phyloP scores from a whole-genome alignment of 306 rosid genomes.

The Datisca glomerata region DNA sequence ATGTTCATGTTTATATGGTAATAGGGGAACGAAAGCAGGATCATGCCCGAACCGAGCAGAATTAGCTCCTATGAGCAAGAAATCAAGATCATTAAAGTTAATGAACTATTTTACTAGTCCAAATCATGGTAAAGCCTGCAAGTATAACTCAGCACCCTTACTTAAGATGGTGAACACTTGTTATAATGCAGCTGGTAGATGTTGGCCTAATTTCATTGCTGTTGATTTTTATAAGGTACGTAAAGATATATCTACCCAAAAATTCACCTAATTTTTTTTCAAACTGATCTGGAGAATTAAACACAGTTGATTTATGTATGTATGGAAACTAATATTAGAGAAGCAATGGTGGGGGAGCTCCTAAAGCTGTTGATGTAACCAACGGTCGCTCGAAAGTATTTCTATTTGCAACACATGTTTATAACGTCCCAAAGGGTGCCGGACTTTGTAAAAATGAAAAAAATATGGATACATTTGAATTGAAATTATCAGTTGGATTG shows the following conservation, averaged over 20 bases:
- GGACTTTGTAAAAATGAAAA: too few species aligned
- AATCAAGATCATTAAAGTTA: conserved; percentile 47
- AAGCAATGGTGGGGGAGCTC: conserved; percentile 71
- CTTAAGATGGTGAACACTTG: conserved; percentile 61
- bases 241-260: too few species aligned
- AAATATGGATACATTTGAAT: too few species aligned
- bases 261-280: not conserved
- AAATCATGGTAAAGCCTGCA: conserved; percentile 33
- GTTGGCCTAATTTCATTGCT: conserved; percentile 82
- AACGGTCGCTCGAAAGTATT: conserved; percentile 54
- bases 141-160: conserved; percentile 60
- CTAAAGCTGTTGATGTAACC: conserved; percentile 43
- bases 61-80: conserved; percentile 37
- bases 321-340: conserved; percentile 36
- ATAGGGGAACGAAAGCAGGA: conserved; percentile 61
- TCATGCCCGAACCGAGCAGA: conserved; percentile 56
- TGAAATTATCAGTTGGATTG: too few species aligned
- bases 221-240: conserved; percentile 75
- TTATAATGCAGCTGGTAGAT: conserved; percentile 37
- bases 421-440: too few species aligned
- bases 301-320: not conserved
- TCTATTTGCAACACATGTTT: conserved; percentile 47
- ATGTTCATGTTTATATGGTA: conserved; percentile 47
- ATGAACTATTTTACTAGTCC: conserved; percentile 47
- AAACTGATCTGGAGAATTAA: too few species aligned